A percentile compares a stretch with the other conserved stretches of the same genome.
Conservation (phyloP, 2,329 filamentous ascomycete genomes). For the Pyrenochaeta sp. region DNA sequence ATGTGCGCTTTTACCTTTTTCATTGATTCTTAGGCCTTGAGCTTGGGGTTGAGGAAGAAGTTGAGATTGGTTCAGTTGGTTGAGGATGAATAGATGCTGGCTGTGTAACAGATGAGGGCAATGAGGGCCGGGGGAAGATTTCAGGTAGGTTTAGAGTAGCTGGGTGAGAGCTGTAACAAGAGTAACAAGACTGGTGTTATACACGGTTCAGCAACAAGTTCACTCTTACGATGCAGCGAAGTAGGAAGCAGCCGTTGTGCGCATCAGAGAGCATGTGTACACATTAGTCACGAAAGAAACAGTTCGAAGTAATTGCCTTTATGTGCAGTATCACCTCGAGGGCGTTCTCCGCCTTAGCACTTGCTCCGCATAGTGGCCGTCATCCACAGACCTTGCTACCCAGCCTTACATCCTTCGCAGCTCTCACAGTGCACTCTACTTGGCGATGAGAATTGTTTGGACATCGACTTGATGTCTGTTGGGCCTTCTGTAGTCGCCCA, state of each 20-base stretch:
- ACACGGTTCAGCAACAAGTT: background rate
- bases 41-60: slow-evolving; percentile 50
- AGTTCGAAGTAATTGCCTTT: background rate
- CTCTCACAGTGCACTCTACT: background rate
- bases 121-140: background rate
- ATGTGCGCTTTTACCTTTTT: slow-evolving; percentile 38
- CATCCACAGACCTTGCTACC: background rate
- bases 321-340: no score
- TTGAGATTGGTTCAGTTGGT: no score
- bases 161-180: background rate
- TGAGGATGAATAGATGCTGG: no score
- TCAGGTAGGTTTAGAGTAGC: background rate
- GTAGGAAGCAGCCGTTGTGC: background rate
- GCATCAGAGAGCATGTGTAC: background rate
- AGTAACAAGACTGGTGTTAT: background rate
- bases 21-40: slow-evolving; percentile 43
- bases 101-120: no score
- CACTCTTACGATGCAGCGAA: background rate
- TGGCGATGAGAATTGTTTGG: background rate
- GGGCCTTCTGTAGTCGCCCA: background rate
- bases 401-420: background rate
- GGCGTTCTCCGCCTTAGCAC: no score
- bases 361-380: no score
- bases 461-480: background rate
- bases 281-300: background rate